Evolutionary conservation across 2,329 filamentous ascomycete genomes (phyloP), one percentile per base, ranked within the genome.

Genomic region (Cladobotryum mycophilum): DNA sequence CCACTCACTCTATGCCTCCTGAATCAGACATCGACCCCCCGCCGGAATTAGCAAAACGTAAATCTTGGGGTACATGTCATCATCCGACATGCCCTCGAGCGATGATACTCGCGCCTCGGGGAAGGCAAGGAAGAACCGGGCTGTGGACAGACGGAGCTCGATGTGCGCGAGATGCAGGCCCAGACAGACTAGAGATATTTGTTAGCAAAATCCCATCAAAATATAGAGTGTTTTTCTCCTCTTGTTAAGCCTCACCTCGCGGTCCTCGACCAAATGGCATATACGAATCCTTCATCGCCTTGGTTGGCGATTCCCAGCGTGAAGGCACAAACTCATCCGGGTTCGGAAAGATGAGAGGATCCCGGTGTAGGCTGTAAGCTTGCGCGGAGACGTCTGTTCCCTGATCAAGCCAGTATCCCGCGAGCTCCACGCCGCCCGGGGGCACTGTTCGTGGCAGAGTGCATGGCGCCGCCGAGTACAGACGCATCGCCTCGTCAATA

Each of bases 161-260:
- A 78, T 76, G 25, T 67, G 65, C 0, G 80, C 79, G n/a, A 84
- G 68, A 53, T 82, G 76, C 22, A 79, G 62, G 2, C 80, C 80
- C 13, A 84, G 65, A 51, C 80, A 84, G 1, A 60, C 63, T 68
- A 51, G 37, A n/a, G 12, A 33, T 14, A 15, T 1, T 30, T 48
- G 4, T 52, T 36, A 38, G 30, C 30, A 20, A 14, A 14, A 71
- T 1, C 78, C 77, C 57, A 80, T 81, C 0, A 76, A 71, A 46
- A 74, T 67, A 71, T 79, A 0, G 72, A 70, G 3, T 71, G 69
- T 52, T 74, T 78, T 66, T 74, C 73, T 11, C 58, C 64, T 42
- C 53, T 60, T 4, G 55, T 70, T 5, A 20, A 5, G 20, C 5
- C 20, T 20, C 20, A 20, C 20, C 20, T 20, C 20, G 20, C 20